Conservation (phyloP, 306 rosid species). For the Oxytropis ochrocephala region DNA sequence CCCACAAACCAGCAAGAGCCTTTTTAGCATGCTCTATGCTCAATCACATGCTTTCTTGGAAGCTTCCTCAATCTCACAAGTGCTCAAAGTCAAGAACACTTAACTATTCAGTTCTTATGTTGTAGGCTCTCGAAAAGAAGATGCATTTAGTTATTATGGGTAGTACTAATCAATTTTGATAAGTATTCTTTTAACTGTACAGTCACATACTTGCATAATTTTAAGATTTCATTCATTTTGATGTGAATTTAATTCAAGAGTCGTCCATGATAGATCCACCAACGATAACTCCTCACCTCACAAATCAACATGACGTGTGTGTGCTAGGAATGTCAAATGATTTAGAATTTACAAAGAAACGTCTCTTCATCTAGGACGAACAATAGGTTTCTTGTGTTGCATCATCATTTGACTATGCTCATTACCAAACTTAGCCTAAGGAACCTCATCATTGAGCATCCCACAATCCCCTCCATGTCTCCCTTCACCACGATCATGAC, state of each 20-base stretch:
- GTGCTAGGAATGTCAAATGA: too few species aligned
- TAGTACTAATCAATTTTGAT: background rate
- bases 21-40: background rate
- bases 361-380: too few species aligned
- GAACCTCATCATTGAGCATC: too few species aligned
- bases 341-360: too few species aligned
- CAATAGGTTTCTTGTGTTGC: too few species aligned
- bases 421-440: too few species aligned
- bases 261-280: too few species aligned
- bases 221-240: background rate
- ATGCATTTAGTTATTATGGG: background rate
- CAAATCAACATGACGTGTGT: too few species aligned
- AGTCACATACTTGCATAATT: background rate
- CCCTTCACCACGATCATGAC: too few species aligned
- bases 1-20: background rate
- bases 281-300: too few species aligned
- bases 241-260: background rate
- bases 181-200: background rate
- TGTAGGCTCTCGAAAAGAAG: background rate
- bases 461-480: too few species aligned
- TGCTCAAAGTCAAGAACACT: background rate
- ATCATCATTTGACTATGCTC: too few species aligned
- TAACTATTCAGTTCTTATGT: background rate
- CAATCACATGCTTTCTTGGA: background rate
- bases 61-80: background rate